A percentile compares a stretch with the other conserved stretches of the same genome.
These are phyloP conservation scores for Trichoderma virens DNA, from an alignment of 495 filamentous ascomycete species.

Conservation along the genomic window DNA sequence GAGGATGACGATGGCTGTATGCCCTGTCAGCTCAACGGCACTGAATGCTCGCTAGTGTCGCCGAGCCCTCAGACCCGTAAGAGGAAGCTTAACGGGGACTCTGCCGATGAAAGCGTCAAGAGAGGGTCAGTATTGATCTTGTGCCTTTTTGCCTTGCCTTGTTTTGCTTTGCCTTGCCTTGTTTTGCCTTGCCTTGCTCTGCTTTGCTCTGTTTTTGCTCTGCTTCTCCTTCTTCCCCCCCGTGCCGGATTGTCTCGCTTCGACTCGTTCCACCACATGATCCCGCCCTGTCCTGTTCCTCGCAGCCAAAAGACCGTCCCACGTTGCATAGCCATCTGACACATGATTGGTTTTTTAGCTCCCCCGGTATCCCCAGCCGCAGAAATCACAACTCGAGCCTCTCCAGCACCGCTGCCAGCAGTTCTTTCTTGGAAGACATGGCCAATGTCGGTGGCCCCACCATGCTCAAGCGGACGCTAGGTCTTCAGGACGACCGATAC, in stretches of 20 bases:
- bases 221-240: background rate
- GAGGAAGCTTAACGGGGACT: slow-evolving; percentile 58
- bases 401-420: slow-evolving; percentile 46
- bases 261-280: slow-evolving; percentile 11
- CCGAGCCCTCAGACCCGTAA: slow-evolving; percentile 61
- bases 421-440: slow-evolving; percentile 51
- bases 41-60: slow-evolving; percentile 55
- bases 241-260: slow-evolving; percentile 9
- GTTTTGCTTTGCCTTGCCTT: slow-evolving; percentile 15
- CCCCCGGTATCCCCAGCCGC: slow-evolving; percentile 45
- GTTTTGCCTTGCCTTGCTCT: slow-evolving; percentile 9
- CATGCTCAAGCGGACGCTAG: slow-evolving; percentile 55
- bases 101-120: slow-evolving; percentile 49
- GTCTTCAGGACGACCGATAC: slow-evolving; percentile 54
- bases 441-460: slow-evolving; percentile 53
- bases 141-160: slow-evolving; percentile 14
- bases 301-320: background rate
- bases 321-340: slow-evolving; percentile 27
- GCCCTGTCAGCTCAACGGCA: slow-evolving; percentile 52
- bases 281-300: background rate
- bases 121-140: slow-evolving; percentile 41
- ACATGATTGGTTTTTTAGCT: slow-evolving; percentile 39
- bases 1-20: slow-evolving; percentile 56
- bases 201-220: slow-evolving; percentile 14
- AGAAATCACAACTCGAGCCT: slow-evolving; percentile 44